Conservation (phyloP, 805 yeast species). For the Priceomyces melissophilus region DNA sequence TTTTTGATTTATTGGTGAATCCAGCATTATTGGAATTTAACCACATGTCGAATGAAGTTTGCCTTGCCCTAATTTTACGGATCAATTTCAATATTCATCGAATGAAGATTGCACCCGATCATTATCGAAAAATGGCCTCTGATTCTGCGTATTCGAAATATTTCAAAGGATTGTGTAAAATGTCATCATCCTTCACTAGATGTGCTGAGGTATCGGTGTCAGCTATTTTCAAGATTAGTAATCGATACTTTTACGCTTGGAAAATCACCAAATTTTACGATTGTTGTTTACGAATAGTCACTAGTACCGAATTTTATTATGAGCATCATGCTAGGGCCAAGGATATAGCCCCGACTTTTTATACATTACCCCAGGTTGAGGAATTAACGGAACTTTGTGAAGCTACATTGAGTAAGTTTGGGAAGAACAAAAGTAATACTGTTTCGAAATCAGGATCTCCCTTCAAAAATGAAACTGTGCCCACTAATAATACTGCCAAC, state of each 20-base stretch:
- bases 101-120: background rate
- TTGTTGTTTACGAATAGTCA: background rate
- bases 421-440: background rate
- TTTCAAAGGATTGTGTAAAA: background rate
- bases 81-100: background rate
- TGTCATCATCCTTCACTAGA: background rate
- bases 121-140: background rate
- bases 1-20: background rate
- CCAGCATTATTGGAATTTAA: background rate
- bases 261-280: background rate
- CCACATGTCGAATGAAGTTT: background rate
- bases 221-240: background rate
- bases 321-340: background rate
- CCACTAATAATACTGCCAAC: no score
- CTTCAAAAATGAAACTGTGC: no score
- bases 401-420: background rate
- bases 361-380: background rate
- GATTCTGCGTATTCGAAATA: background rate
- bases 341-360: background rate
- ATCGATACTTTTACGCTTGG: background rate
- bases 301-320: background rate
- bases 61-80: background rate
- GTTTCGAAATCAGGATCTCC: no score
- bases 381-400: background rate
- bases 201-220: background rate